Percentiles rank a stretch among this genome's conserved stretches.
Evolutionary conservation across 306 rosid genomes (phyloP).

Genomic region (Astragalus glycyphyllos): DNA sequence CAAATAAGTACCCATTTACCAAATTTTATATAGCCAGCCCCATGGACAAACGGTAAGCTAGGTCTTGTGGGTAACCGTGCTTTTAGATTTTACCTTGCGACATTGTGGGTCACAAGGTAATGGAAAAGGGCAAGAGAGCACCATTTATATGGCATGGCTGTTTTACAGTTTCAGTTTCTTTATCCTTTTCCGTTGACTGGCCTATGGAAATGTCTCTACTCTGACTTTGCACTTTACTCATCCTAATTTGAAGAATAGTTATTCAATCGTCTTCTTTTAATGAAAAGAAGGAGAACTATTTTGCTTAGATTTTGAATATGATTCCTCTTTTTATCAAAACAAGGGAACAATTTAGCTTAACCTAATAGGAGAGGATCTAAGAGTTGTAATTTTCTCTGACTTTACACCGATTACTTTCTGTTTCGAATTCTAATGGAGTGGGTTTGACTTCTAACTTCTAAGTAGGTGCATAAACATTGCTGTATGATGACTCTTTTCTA

Average conservation of each 20-base stretch:
- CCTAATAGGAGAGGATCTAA: background rate
- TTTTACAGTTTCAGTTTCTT: conserved; percentile 10
- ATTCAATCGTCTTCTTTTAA: background rate
- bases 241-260: background rate
- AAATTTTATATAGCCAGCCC: too few relatives aligned
- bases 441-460: too few relatives aligned
- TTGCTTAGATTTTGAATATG: background rate
- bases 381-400: conserved; percentile 1
- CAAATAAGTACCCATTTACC: too few relatives aligned
- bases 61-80: background rate
- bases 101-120: background rate
- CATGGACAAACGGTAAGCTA: background rate
- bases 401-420: background rate
- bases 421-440: background rate
- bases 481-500: conserved; percentile 2
- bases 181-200: background rate
- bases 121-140: background rate
- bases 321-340: background rate
- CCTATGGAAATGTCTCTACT: background rate
- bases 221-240: background rate
- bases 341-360: background rate
- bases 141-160: background rate
- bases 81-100: background rate
- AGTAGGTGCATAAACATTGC: background rate
- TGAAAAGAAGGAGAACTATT: conserved; percentile 16